phyloP scores from a whole-genome alignment of 306 rosid species.

The Leucaena leucocephala region DNA sequence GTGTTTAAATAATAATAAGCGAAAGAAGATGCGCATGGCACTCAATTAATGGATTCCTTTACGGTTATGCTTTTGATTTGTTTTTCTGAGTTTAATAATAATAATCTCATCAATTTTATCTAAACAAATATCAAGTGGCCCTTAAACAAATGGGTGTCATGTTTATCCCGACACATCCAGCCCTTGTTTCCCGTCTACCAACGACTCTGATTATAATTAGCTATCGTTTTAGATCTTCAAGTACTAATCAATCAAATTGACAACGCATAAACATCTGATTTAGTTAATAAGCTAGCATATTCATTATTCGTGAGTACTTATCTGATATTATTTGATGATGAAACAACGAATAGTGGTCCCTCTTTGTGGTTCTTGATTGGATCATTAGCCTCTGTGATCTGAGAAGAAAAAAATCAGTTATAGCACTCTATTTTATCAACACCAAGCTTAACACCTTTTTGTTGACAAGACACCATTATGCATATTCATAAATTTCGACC shows the following conservation, averaged over 20 bases:
- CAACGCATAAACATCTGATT: not conserved
- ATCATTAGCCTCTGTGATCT: not conserved
- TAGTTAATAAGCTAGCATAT: not conserved
- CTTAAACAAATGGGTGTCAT: slow-evolving; percentile 50
- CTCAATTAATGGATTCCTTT: slow-evolving; percentile 37
- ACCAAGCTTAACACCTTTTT: not conserved
- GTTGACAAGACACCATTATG: not conserved
- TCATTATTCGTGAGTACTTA: not conserved
- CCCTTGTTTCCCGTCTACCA: slow-evolving; percentile 61
- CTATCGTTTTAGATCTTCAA: slow-evolving; percentile 17
- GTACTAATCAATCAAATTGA: slow-evolving; percentile 37
- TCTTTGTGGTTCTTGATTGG: not conserved
- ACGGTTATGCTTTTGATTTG: slow-evolving; percentile 46
- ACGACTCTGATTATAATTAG: slow-evolving; percentile 36
- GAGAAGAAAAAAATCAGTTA: not conserved
- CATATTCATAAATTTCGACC: not conserved
- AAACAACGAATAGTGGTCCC: not conserved
- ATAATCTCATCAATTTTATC: slow-evolving; percentile 2
- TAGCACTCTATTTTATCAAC: not conserved
- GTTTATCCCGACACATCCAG: slow-evolving; percentile 57
- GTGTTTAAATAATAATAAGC: not conserved
- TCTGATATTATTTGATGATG: not conserved
- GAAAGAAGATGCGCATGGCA: slow-evolving; percentile 51
- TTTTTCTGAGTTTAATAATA: slow-evolving; percentile 11
- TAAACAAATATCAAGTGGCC: slow-evolving; percentile 11